Base-by-base conservation (phyloP, 1,284 basidiomycete genomes). In the Tilletia indica region DNA sequence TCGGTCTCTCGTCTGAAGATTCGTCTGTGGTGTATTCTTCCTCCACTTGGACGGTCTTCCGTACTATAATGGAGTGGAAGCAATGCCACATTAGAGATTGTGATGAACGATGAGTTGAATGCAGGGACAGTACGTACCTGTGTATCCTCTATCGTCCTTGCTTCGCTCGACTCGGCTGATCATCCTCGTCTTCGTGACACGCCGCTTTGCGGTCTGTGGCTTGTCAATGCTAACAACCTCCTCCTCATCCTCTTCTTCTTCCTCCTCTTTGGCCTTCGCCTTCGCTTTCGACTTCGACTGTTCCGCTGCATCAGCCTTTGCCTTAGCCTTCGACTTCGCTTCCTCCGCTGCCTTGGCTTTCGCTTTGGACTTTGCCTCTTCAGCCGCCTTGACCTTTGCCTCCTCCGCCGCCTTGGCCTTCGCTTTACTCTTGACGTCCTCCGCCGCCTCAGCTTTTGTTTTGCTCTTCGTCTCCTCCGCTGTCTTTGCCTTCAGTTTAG, bases 111-210 rank as follows among this genome's bases (percentile, higher is more conserved):
- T 39, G 31, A 16, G 21, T 31, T 11, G 51, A 45, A 14, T 8
- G 14, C 14, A 45, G 42, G 42, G 42, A 45, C 21, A 38, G 63
- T 61, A 70, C 69, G 76, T n/a, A 45, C 42, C 42, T 45, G 74
- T 78, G 63, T 82, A 82, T 5, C 81, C 81, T 36, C 76, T 78
- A 49, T 80, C 80, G 72, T 82, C 77, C 68, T 78, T 81, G 54
- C 49, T 71, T 38, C 74, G 75, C 34, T 79, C 69, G 70, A 78
- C 80, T 51, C 76, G 78, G 66, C 78, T 67, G 70, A 81, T 76
- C 70, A 78, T 80, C 72, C 81, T 76, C 69, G 77, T 73, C 71
- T 81, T 81, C 31, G 72, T 72, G 2, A 77, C 75, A 4, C 77
- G 70, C 12, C 68, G 70, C 66, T 79, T 79, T 21, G 25, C 25